Evolutionary conservation across 2,329 filamentous ascomycete species (phyloP).

Genomic region (Apiospora koreana): DNA sequence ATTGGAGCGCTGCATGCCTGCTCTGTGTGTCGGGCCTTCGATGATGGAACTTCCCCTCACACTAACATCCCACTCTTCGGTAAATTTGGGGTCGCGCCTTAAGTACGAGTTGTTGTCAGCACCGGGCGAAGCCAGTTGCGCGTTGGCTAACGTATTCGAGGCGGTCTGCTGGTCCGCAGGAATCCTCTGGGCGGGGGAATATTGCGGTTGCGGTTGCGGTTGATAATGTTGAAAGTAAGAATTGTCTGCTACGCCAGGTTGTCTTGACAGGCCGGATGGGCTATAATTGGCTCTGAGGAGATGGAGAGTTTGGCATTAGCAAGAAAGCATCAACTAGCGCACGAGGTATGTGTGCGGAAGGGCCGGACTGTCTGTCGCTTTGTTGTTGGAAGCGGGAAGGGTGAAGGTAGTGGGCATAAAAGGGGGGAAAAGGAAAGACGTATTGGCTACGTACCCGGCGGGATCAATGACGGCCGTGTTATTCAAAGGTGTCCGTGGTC

Average conservation of each 20-base stretch:
- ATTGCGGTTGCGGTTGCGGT: conserved; percentile 21
- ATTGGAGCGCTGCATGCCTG: conserved; percentile 58
- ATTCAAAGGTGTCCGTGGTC: conserved; percentile 4
- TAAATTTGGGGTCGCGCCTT: conserved; percentile 55
- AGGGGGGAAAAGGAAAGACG: neutral
- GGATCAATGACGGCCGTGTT: conserved; percentile 1
- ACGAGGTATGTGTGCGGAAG: neutral
- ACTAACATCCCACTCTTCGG: conserved; percentile 71
- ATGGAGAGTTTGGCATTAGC: neutral
- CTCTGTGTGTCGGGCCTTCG: conserved; percentile 42
- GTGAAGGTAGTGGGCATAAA: neutral
- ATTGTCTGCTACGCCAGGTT: neutral
- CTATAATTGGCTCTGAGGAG: neutral
- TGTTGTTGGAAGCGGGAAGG: neutral
- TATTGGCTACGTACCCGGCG: neutral
- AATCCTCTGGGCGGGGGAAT: conserved; percentile 19
- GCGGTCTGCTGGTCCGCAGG: conserved; percentile 34
- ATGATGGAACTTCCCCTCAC: conserved; percentile 67
- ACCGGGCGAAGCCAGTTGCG: conserved; percentile 30
- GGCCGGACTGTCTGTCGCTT: neutral
- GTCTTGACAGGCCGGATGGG: neutral
- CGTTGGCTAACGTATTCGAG: conserved; percentile 39
- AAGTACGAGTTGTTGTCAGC: conserved; percentile 21
- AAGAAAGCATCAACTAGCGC: neutral
- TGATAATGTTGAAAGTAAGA: conserved; percentile 29